Percentiles rank a stretch among this genome's conserved stretches.
phyloP scores from a whole-genome alignment of 257 asterid species.

The Solanum piurae region DNA sequence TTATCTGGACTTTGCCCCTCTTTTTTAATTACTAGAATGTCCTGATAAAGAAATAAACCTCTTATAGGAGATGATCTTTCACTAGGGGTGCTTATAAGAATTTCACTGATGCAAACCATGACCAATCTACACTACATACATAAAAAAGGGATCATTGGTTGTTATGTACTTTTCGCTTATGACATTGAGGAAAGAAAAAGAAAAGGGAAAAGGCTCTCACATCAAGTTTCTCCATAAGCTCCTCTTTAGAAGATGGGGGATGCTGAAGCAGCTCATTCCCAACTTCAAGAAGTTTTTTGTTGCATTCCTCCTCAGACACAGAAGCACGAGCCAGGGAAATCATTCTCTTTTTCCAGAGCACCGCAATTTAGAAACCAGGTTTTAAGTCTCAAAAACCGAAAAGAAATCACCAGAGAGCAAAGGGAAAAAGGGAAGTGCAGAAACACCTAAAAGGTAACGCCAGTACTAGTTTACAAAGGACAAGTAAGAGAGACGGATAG shows the following conservation, averaged over 20 bases:
- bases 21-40: not conserved
- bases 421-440: not conserved
- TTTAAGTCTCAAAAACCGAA: not conserved
- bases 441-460: not conserved
- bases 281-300: not conserved
- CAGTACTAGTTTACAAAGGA: not conserved
- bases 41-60: not conserved
- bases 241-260: not conserved
- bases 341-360: not conserved
- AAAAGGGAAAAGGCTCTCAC: not conserved
- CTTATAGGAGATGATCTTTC: not conserved
- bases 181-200: not conserved
- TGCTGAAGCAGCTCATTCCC: constrained; percentile 1
- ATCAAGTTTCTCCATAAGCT: constrained; percentile 8
- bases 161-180: not conserved
- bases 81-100: not conserved
- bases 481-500: not conserved
- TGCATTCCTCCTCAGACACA: not conserved
- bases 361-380: not conserved
- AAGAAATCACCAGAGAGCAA: not conserved
- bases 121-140: not conserved
- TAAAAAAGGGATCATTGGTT: not conserved
- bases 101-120: not conserved
- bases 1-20: not conserved
- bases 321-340: not conserved